phyloP scores from a whole-genome alignment of 2,329 filamentous ascomycete genomes.

The Fusarium coffeatum region DNA sequence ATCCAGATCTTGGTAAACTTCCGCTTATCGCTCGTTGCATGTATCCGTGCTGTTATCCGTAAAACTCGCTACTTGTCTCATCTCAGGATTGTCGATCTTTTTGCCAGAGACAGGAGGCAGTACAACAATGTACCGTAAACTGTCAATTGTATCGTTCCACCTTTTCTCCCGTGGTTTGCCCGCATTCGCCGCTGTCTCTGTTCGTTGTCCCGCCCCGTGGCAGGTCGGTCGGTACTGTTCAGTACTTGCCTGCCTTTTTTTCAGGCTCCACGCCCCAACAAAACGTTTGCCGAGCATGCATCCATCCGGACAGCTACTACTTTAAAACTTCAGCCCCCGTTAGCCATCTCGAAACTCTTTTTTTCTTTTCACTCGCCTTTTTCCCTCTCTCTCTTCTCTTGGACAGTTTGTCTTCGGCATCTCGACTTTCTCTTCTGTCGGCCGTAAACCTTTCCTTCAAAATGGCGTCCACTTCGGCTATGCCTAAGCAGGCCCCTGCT shows the following conservation, averaged over 20 bases:
- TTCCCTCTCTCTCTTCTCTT: constrained; percentile 10
- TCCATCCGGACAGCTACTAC: constrained; percentile 17
- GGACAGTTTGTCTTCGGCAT: constrained; percentile 20
- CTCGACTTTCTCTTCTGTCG: constrained; percentile 42
- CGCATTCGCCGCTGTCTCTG: constrained; percentile 31
- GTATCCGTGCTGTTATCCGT: not conserved
- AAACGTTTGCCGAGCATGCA: constrained; percentile 43
- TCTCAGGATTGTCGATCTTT: constrained; percentile 27
- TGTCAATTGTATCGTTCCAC: constrained; percentile 29
- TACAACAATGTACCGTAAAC: not conserved
- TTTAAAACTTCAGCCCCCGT: constrained; percentile 41
- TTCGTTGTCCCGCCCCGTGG: constrained; percentile 20
- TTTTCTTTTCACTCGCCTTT: constrained; percentile 8
- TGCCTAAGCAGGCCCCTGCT: constrained; percentile 56
- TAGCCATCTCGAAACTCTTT: constrained; percentile 1
- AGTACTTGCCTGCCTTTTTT: constrained; percentile 27
- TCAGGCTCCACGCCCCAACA: constrained; percentile 47
- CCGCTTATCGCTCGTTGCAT: constrained; percentile 14
- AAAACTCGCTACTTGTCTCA: constrained; percentile 16
- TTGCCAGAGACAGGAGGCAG: constrained; percentile 29
- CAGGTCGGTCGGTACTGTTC: not conserved
- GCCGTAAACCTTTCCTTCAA: constrained; percentile 30
- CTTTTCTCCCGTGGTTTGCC: not conserved
- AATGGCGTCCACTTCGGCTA: constrained; percentile 62
- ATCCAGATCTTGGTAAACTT: not conserved